Evolutionary conservation across 805 yeast genomes (phyloP), one percentile per base, ranked within the genome.

Genomic region (Candida verbasci): DNA sequence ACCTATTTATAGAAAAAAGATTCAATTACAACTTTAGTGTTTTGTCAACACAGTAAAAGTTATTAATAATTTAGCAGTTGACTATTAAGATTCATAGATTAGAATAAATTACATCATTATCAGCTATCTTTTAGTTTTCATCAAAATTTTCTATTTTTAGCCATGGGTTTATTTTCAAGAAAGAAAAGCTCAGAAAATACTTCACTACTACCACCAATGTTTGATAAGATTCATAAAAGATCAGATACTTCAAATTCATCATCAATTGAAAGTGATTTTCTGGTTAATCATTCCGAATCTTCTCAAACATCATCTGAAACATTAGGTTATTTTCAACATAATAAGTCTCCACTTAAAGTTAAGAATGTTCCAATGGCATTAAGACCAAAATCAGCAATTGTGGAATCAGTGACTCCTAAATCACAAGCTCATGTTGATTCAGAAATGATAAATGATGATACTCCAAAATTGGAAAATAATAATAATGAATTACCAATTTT

Each of bases 231-330:
- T 11, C 32, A 35, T 14, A 35, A 30, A 14, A 18, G 34, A 3
- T 28, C 41, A 24, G 20, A 29, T 24, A 32, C 38, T n/a, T 30
- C 40, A n/a, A 31, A 34, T 24, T 55, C 60, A 10, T 56, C 60
- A n/a, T 41, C 46, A 28, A 46, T 47, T 17, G 56, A 59, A 24
- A 58, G 65, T 43, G 69, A 63, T 20, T 56, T 62, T 29, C 64
- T 52, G 61, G 39, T 55, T 41, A 52, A 54, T 12, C 49, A 49
- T 11, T 58, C 65, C 15, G 55, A 52, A 27, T 53, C 60, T 26
- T 60, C 64, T 14, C 48, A 49, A 34, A 54, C 65, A 3, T 57
- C 65, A 16, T 34, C 42, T 30, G 60, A 55, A 17, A 25, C 36
- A 14, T 12, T 24, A 7, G 17, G 15, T 3, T 10, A 18, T n/a